These are phyloP conservation scores for Berberis thunbergii DNA, from an alignment of 164 flowering plant species.

Conservation along the genomic window DNA sequence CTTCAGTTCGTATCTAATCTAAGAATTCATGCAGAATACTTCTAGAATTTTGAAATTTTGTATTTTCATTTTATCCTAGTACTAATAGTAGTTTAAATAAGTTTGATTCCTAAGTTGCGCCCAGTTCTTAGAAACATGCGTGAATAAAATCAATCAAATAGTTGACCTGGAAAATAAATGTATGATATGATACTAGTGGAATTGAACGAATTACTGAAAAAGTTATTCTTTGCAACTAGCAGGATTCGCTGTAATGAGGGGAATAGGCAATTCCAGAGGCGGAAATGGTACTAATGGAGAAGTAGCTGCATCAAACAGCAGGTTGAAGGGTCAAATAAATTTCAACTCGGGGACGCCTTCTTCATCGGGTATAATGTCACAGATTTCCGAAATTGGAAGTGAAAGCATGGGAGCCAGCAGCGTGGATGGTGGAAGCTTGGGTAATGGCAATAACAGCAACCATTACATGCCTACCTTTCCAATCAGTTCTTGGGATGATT, in stretches of 20 bases:
- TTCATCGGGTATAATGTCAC: conserved; percentile 37
- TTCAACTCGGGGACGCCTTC: conserved; percentile 32
- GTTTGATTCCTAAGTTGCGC: too few species aligned
- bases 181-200: too few species aligned
- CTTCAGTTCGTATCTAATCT: too few species aligned
- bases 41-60: too few species aligned
- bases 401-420: conserved; percentile 25
- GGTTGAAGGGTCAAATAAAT: conserved; percentile 33
- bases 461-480: conserved; percentile 37
- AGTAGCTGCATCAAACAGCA: conserved; percentile 25
- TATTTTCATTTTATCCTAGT: too few species aligned
- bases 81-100: too few species aligned
- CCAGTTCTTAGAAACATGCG: too few species aligned
- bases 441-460: conserved; percentile 15
- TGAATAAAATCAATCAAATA: too few species aligned
- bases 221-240: conserved; percentile 10
- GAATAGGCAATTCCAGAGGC: conserved; percentile 35
- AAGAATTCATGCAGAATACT: too few species aligned
- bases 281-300: conserved; percentile 29
- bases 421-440: conserved; percentile 25
- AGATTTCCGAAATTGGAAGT: conserved; percentile 38
- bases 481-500: conserved; percentile 56
- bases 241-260: conserved; percentile 51
- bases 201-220: too few species aligned
- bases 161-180: too few species aligned